Conservation (phyloP, 2,329 filamentous ascomycete species). For the Lecanoromycetidae sp. region DNA sequence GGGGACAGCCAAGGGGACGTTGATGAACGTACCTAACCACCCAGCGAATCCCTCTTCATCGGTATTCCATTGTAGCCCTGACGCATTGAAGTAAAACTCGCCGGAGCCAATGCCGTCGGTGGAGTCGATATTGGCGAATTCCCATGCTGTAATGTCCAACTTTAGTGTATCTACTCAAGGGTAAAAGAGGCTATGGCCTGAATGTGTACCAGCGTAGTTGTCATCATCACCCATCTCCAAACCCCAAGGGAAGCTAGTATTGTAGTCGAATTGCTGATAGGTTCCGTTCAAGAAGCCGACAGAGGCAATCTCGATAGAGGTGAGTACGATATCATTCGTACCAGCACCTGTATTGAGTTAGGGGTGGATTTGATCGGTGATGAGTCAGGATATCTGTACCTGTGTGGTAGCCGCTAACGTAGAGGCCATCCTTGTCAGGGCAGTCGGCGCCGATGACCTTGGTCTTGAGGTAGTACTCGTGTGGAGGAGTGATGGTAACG, state of each 20-base stretch:
- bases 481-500: background rate
- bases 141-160: background rate
- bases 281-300: slow-evolving; percentile 17
- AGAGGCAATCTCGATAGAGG: slow-evolving; percentile 1
- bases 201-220: slow-evolving; percentile 7
- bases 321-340: slow-evolving; percentile 16
- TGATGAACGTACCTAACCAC: slow-evolving; percentile 10
- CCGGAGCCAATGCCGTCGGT: slow-evolving; percentile 8
- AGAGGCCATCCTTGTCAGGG: slow-evolving; percentile 15
- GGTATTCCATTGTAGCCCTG: slow-evolving; percentile 12
- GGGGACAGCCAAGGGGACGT: too few species aligned
- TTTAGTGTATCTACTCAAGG: background rate
- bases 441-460: slow-evolving; percentile 13
- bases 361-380: background rate
- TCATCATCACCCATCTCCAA: background rate
- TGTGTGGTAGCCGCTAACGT: slow-evolving; percentile 12
- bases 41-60: slow-evolving; percentile 1
- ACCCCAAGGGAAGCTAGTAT: slow-evolving; percentile 12
- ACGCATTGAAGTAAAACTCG: slow-evolving; percentile 16
- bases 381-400: background rate
- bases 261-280: slow-evolving; percentile 17
- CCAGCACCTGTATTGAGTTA: slow-evolving; percentile 16
- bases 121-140: slow-evolving; percentile 11
- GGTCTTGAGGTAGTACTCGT: slow-evolving; percentile 17
- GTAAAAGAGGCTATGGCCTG: too few species aligned